phyloP scores from a whole-genome alignment of 495 filamentous ascomycete species.

The Penicillium samsonianum region DNA sequence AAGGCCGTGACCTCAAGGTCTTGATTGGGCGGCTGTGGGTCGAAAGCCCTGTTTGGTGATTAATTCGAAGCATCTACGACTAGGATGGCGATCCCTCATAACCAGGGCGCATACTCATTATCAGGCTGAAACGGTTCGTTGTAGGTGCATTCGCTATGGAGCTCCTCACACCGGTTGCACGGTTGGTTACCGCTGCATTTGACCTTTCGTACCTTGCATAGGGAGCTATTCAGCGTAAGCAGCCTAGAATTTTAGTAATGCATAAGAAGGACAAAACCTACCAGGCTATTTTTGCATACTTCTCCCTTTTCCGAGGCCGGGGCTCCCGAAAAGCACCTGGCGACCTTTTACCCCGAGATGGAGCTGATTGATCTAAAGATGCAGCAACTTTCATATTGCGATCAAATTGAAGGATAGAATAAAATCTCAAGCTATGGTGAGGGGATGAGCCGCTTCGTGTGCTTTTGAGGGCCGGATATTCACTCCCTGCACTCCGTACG shows the following conservation, averaged over 20 bases:
- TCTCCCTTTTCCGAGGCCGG: not conserved
- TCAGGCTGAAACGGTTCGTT: not conserved
- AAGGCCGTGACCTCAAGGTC: not conserved
- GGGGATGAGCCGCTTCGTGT: not conserved
- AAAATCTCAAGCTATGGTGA: not conserved
- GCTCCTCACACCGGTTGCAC: not conserved
- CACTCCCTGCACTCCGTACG: not conserved
- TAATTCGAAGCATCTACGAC: not conserved
- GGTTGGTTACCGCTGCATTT: not conserved
- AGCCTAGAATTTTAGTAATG: not conserved
- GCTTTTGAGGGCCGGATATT: not conserved
- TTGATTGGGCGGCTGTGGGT: not conserved
- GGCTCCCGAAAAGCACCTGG: not conserved
- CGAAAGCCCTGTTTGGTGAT: not conserved
- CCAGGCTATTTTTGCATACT: not conserved
- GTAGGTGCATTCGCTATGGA: not conserved
- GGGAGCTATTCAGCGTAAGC: not conserved
- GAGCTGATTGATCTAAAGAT: not conserved
- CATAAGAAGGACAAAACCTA: not conserved
- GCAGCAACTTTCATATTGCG: not conserved
- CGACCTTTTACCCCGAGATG: not conserved
- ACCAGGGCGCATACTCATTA: not conserved
- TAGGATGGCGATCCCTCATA: not conserved
- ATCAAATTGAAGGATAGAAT: not conserved
- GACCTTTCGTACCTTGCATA: not conserved